Base-by-base conservation (phyloP, 164 flowering plant genomes). In the Stephania cephalantha region DNA sequence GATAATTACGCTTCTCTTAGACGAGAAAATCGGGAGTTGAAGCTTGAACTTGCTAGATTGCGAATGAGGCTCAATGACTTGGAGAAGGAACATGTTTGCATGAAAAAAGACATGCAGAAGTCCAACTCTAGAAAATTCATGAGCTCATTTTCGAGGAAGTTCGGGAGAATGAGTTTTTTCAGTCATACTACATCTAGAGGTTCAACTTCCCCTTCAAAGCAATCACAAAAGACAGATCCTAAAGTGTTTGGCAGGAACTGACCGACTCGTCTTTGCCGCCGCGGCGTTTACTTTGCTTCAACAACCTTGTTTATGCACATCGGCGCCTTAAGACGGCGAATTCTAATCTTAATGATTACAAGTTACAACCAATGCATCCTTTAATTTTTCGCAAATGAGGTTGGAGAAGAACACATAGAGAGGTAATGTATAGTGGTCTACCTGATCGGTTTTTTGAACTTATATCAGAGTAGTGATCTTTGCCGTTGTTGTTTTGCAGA, bases 1-100 rank as follows among this genome's bases (percentile, higher is more conserved):
- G 98, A 94, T 83, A 94, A 92, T 77, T 94, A 94, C 75, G 98
- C 98, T 17, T 94, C 97, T 63, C 75, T 91, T 58, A 87, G 98
- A 84, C 78, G 95, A 79, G 98, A 94, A 80, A 94, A 94, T 75
- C 82, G 97, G 64, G 97, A 94, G 78, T 85, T 94, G 68, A 94
- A 94, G 79, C 93, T 94, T 61, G 97, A 94, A 82, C 86, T 94
- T 29, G 88, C 97, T 69, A 84, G 98, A 44, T 61, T 94, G 76
- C 66, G 98, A 61, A 91, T 94, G 97, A 85, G 96, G 76, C 82
- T 94, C 17, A 94, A 88, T 79, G 97, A 94, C 78, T 77, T 94
- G 46, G 98, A 92, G 82, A 94, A 91, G 75, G 98, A 94, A 4
- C 97, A 92, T 77, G 92, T 92, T 42, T 90, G 88, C 79, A 93